Percentiles rank a stretch among this genome's conserved stretches.
phyloP scores from a whole-genome alignment of 1,284 basidiomycete species.

The Rhodofomes roseus region DNA sequence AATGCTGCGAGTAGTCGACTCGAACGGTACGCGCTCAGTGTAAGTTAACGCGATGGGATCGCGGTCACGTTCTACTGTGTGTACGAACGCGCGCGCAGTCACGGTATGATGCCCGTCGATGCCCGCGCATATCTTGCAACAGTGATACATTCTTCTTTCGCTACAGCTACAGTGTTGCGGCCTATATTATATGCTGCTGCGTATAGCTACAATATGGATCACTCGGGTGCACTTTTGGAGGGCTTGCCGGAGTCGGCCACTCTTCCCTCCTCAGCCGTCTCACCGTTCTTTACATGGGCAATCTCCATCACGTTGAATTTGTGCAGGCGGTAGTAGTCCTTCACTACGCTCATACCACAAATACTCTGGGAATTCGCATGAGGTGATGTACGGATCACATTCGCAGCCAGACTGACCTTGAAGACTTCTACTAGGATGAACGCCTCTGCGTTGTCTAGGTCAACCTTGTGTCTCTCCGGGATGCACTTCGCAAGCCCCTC shows the following conservation, averaged over 20 bases:
- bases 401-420: slow-evolving; percentile 47
- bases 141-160: background rate
- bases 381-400: background rate
- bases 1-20: background rate
- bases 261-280: slow-evolving; percentile 12
- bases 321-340: slow-evolving; percentile 62
- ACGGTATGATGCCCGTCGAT: too few relatives aligned
- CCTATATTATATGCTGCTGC: background rate
- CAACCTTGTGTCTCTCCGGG: slow-evolving; percentile 60
- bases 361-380: slow-evolving; percentile 45
- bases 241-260: background rate
- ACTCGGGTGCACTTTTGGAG: background rate
- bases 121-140: background rate
- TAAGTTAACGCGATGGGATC: background rate
- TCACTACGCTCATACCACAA: slow-evolving; percentile 69
- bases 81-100: background rate
- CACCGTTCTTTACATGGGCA: slow-evolving; percentile 35
- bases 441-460: slow-evolving; percentile 61
- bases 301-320: slow-evolving; percentile 78
- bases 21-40: background rate
- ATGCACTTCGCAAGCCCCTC: slow-evolving; percentile 67
- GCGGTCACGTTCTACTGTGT: background rate
- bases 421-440: slow-evolving; percentile 78
- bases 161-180: background rate
- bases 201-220: too few relatives aligned